Base-by-base conservation (phyloP, 1,284 basidiomycete genomes). In the Trichosporon faecale region DNA sequence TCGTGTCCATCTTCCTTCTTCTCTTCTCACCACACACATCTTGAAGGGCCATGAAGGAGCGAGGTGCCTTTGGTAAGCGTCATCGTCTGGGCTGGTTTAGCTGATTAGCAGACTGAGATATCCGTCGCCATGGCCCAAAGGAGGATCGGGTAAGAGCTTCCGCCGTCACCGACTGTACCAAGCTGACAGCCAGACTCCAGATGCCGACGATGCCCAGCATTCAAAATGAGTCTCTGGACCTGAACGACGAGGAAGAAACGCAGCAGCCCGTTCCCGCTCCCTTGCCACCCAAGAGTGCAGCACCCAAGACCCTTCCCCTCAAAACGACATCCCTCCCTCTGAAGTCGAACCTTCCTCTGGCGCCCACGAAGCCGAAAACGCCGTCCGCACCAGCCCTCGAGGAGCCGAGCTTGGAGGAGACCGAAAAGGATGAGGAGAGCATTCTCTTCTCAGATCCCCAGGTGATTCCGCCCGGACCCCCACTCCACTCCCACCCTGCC, bases 71-170 rank as follows among this genome's bases (percentile, higher is more conserved):
- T 61, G 57, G 57, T 61, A 18, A 29, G 57, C 29, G 11, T 6
- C 5, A 0, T 29, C 4, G 27, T 11, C 27, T 9, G n/a, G n/a
- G n/a, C n/a, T n/a, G n/a, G 3, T 31, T 3, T n/a, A n/a, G 29
- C 57, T 61, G 29, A 61, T 16, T 9, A 7, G 9, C 29, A 61
- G 57, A 31, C 18, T 61, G 25, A 61, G 31, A 33, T 12, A 33
- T 11, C 31, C 27, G 27, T n/a, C 14, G 18, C 11, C 57, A 61
- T 61, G 57, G 29, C 27, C 11, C 14, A 14, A 18, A 61, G 57
- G 57, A 61, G 57, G 57, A 61, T 61, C 16, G 57, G 57, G 57
- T 61, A 33, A 31, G 57, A n/a, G 57, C 14, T n/a, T n/a, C 16
- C 14, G 11, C 4, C 9, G 57, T n/a, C 31, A n/a, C n/a, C n/a